These are phyloP conservation scores for Aquanectria penicillioides DNA, from an alignment of 2,329 filamentous ascomycete genomes.

Conservation along the genomic window DNA sequence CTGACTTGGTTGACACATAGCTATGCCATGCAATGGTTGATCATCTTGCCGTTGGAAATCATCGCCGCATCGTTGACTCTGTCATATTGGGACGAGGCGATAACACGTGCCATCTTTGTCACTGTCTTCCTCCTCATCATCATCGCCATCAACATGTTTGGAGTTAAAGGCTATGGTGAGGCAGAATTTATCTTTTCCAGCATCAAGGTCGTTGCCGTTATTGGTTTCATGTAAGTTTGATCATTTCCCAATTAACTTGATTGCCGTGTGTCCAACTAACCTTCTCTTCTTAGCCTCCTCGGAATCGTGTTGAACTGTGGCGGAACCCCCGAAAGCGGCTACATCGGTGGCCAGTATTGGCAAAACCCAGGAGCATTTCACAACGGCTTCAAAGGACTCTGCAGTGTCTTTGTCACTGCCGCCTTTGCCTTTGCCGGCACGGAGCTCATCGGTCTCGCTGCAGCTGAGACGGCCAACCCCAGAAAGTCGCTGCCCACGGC, in stretches of 20 bases:
- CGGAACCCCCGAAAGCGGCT: slow-evolving; percentile 76
- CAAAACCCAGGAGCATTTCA: slow-evolving; percentile 82
- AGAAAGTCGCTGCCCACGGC: slow-evolving; percentile 85
- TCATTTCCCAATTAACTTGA: slow-evolving; percentile 41
- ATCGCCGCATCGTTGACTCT: slow-evolving; percentile 88
- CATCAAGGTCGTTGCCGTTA: slow-evolving; percentile 85
- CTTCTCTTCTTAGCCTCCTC: slow-evolving; percentile 67
- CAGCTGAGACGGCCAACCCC: slow-evolving; percentile 82
- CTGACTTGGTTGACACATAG: too few relatives aligned
- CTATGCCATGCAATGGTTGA: slow-evolving; percentile 89
- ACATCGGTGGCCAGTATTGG: slow-evolving; percentile 86
- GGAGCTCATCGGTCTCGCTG: slow-evolving; percentile 79
- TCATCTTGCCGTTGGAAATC: slow-evolving; percentile 85
- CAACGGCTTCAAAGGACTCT: slow-evolving; percentile 85
- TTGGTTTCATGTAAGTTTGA: slow-evolving; percentile 84
- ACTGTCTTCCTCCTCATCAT: slow-evolving; percentile 82
- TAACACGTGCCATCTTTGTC: slow-evolving; percentile 81
- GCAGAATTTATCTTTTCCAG: slow-evolving; percentile 89
- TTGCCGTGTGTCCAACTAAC: slow-evolving; percentile 24
- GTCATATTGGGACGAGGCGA: slow-evolving; percentile 75
- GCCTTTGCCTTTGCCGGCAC: slow-evolving; percentile 82
- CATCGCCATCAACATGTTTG: slow-evolving; percentile 85
- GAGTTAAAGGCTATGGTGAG: slow-evolving; percentile 89
- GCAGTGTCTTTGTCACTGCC: slow-evolving; percentile 79
- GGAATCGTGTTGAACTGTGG: slow-evolving; percentile 88